Percentiles rank a stretch among this genome's conserved stretches.
Evolutionary conservation across 495 filamentous ascomycete species (phyloP).

Genomic region (Penicillium bovifimosum): DNA sequence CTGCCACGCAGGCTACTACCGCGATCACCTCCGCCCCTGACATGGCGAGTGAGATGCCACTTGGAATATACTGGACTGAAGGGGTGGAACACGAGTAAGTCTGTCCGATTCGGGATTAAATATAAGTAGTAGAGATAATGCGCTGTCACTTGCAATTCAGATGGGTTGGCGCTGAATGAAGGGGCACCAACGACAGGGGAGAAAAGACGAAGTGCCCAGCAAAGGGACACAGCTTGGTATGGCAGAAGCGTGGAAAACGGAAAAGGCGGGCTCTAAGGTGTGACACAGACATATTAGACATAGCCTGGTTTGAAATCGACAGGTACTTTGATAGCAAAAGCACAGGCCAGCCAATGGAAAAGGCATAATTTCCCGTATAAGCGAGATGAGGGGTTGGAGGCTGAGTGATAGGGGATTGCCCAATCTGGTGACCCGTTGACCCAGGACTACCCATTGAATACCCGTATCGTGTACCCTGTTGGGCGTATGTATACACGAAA

Average conservation of each 20-base stretch:
- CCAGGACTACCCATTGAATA: background rate
- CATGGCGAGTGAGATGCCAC: slow-evolving; percentile 3
- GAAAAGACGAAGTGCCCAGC: background rate
- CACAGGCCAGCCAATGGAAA: background rate
- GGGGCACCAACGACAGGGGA: background rate
- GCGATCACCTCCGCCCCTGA: slow-evolving; percentile 23
- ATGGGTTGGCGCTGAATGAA: background rate
- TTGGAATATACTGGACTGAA: background rate
- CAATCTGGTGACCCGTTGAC: background rate
- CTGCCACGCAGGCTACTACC: slow-evolving; percentile 37
- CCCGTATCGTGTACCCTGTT: background rate
- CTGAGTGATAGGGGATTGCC: background rate
- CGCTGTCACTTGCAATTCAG: background rate
- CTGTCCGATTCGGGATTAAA: background rate
- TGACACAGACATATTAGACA: too few relatives aligned
- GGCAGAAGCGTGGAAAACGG: background rate
- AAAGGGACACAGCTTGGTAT: background rate
- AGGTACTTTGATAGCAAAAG: slow-evolving; percentile 1
- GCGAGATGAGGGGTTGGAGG: slow-evolving; percentile 4
- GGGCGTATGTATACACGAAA: background rate
- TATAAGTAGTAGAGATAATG: too few relatives aligned
- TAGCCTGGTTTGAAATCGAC: background rate
- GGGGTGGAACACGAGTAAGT: background rate
- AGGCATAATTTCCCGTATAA: background rate
- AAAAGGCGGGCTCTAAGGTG: background rate